A percentile compares a stretch with the other conserved stretches of the same genome.
Evolutionary conservation across 148 eudicot species (phyloP).

Genomic region (Polygonum maritimum): DNA sequence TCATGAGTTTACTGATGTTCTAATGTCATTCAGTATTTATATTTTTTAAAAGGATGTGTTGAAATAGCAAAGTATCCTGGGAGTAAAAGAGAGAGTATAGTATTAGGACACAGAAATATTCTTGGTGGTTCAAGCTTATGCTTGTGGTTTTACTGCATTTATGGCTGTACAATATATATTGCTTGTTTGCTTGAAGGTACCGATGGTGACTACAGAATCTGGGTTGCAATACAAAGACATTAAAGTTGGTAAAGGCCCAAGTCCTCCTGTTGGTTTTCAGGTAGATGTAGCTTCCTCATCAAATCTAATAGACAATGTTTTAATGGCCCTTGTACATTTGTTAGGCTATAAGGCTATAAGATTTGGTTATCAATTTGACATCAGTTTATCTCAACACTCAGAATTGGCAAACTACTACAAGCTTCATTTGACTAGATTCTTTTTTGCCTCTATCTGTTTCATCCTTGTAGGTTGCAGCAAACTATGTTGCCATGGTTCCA

Average conservation of each 20-base stretch:
- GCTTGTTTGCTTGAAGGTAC: constrained; percentile 42
- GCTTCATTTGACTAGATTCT: not conserved
- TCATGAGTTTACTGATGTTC: not conserved
- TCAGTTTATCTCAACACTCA: not conserved
- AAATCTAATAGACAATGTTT: too few species aligned
- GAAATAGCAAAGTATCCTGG: not conserved
- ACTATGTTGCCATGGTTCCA: constrained; percentile 98
- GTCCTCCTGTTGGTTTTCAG: constrained; percentile 98
- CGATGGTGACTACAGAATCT: constrained; percentile 91
- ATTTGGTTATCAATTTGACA: not conserved
- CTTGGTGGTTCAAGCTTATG: not conserved
- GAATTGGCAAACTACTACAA: not conserved
- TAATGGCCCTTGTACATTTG: not conserved
- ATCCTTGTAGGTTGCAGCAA: constrained; percentile 77
- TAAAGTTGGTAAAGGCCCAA: constrained; percentile 77
- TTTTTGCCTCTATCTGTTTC: not conserved
- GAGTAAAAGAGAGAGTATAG: too few species aligned
- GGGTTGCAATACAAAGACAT: constrained; percentile 97
- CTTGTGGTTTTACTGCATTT: not conserved
- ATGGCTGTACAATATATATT: not conserved
- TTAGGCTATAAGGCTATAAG: not conserved
- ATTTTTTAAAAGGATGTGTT: not conserved
- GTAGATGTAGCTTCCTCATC: too few species aligned
- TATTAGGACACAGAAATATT: not conserved
- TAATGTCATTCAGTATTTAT: not conserved